These are phyloP conservation scores for Suillus subluteus DNA, from an alignment of 768 basidiomycete genomes.

Conservation along the genomic window DNA sequence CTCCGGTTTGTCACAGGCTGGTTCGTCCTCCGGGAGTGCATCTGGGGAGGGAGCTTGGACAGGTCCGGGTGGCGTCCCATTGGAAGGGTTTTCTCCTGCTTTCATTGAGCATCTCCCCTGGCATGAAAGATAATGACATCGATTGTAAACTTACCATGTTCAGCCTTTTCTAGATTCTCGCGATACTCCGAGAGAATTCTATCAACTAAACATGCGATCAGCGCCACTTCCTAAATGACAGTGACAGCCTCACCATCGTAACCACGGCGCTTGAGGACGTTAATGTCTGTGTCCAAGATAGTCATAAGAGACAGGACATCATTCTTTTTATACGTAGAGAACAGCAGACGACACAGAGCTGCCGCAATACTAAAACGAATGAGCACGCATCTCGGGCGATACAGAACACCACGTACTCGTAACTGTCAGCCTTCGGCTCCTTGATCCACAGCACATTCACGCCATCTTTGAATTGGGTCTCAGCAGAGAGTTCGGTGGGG, in stretches of 20 bases:
- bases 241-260: conserved; percentile 62
- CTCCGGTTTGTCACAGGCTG: too few relatives aligned
- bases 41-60: neutral
- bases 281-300: conserved; percentile 85
- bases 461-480: conserved; percentile 50
- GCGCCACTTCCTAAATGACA: neutral
- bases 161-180: conserved; percentile 1
- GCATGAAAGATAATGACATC: neutral
- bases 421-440: conserved; percentile 76
- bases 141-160: neutral
- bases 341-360: conserved; percentile 74
- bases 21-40: neutral
- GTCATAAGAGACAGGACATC: conserved; percentile 89
- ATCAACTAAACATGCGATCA: conserved; percentile 13
- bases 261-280: conserved; percentile 74
- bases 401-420: conserved; percentile 61
- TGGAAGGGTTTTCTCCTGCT: neutral
- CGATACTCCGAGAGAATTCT: conserved; percentile 9
- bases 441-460: conserved; percentile 68
- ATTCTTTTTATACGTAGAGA: conserved; percentile 74
- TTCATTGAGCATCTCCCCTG: neutral
- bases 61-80: neutral
- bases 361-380: conserved; percentile 66
- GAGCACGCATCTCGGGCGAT: conserved; percentile 9
- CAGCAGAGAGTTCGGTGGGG: conserved; percentile 64